Evolutionary conservation across 2,329 filamentous ascomycete genomes (phyloP).

Genomic region (Phialophora verrucosa): DNA sequence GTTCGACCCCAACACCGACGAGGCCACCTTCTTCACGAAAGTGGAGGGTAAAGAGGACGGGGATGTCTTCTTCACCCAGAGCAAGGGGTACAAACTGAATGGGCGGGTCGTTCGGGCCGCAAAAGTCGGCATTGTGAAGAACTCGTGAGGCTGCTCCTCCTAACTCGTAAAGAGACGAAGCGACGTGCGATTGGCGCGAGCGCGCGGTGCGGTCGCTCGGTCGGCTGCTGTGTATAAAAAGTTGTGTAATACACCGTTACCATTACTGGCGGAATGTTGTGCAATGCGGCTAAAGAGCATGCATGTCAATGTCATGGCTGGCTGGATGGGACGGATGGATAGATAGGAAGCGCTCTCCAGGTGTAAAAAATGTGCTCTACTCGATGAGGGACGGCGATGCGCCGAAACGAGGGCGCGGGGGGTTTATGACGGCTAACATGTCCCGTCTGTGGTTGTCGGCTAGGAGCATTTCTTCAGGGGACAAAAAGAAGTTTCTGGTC

Average conservation of each 20-base stretch:
- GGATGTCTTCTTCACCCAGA: constrained; percentile 88
- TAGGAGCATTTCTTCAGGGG: not conserved
- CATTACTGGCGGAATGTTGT: not conserved
- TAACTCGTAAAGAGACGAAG: not conserved
- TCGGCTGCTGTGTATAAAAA: constrained; percentile 1
- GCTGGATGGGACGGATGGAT: not conserved
- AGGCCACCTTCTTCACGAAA: constrained; percentile 93
- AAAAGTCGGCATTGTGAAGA: constrained; percentile 96
- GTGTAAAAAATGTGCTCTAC: not conserved
- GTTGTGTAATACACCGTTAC: not conserved
- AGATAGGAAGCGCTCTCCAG: not conserved
- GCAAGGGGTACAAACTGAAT: constrained; percentile 94
- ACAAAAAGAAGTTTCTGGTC: not conserved
- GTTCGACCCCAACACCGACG: constrained; percentile 96
- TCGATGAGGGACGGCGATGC: not conserved
- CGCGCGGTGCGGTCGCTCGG: not conserved
- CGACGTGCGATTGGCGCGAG: not conserved
- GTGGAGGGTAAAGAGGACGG: constrained; percentile 87
- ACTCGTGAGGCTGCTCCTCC: constrained; percentile 51
- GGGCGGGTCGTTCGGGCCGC: constrained; percentile 86
- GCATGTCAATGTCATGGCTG: not conserved
- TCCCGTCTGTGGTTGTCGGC: constrained; percentile 22
- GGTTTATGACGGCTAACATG: constrained; percentile 36
- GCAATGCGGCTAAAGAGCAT: not conserved
- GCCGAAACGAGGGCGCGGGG: too few relatives aligned